A percentile compares a stretch with the other conserved stretches of the same genome.
phyloP scores from a whole-genome alignment of 768 basidiomycete species.

The Collybia sp. region DNA sequence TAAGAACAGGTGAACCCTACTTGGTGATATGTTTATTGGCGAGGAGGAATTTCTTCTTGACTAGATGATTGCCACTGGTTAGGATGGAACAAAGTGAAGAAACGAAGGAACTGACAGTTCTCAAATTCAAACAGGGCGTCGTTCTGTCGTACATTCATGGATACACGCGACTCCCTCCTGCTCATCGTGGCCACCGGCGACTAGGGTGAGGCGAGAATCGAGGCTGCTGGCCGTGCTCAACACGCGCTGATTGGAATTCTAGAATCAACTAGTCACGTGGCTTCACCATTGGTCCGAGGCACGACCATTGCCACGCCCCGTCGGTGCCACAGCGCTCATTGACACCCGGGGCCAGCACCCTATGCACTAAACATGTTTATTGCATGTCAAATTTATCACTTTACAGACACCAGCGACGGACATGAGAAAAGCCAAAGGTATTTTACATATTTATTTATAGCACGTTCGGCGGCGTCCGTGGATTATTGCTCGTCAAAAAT shows the following conservation, averaged over 20 bases:
- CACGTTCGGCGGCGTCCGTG: no score
- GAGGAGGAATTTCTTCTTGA: conserved; percentile 90
- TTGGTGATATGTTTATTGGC: conserved; percentile 92
- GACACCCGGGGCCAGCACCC: no score
- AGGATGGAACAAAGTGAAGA: conserved; percentile 12
- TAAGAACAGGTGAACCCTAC: conserved; percentile 34
- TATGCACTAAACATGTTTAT: no score
- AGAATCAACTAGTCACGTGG: no score
- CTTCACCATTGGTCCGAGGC: no score
- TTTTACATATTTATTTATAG: no score
- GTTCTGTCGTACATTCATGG: conserved; percentile 62
- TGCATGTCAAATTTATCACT: no score
- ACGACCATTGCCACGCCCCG: no score
- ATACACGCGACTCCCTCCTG: conserved; percentile 61
- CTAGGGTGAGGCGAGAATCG: conserved; percentile 11
- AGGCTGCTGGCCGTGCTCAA: not conserved
- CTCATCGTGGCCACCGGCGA: conserved; percentile 37
- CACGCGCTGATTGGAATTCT: no score
- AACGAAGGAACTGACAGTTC: conserved; percentile 54
- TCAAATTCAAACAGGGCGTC: conserved; percentile 84
- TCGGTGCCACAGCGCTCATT: no score
- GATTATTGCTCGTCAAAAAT: conserved; percentile 10
- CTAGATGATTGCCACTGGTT: conserved; percentile 40
- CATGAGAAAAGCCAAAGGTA: no score
- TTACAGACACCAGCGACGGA: no score